phyloP scores from a whole-genome alignment of 805 yeast species.

The Scheffersomyces ergatensis region DNA sequence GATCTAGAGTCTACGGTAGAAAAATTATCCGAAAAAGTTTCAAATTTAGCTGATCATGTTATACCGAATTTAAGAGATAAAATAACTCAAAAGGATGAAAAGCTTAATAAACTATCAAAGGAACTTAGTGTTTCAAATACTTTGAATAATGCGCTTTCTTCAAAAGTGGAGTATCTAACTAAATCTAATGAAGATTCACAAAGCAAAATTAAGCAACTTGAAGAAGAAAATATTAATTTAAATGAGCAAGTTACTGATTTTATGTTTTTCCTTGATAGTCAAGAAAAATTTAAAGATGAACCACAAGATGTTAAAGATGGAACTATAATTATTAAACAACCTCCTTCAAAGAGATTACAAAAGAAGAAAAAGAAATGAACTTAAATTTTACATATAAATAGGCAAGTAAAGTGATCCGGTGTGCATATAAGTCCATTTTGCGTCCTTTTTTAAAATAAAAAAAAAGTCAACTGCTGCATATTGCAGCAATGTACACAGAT shows the following conservation, averaged over 20 bases:
- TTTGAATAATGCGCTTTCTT: conserved; percentile 37
- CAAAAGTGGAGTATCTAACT: conserved; percentile 34
- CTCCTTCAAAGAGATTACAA: conserved; percentile 13
- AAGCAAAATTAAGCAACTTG: conserved; percentile 20
- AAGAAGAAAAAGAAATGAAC: conserved; percentile 15
- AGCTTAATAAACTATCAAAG: conserved; percentile 22
- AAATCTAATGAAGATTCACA: conserved; percentile 24
- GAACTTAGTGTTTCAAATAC: conserved; percentile 31
- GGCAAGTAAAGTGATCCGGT: neutral
- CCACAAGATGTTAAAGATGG: conserved; percentile 75
- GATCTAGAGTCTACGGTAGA: conserved; percentile 29
- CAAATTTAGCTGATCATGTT: conserved; percentile 20
- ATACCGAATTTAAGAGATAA: conserved; percentile 34
- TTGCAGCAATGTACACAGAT: neutral
- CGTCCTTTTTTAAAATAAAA: too few relatives aligned
- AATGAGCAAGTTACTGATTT: conserved; percentile 69
- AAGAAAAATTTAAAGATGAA: conserved; percentile 68
- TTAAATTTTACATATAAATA: neutral
- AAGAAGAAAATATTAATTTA: conserved; percentile 45
- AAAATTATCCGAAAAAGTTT: conserved; percentile 21
- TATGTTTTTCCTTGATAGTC: conserved; percentile 77
- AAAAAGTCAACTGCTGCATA: neutral
- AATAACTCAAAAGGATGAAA: conserved; percentile 26
- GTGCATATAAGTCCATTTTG: neutral
- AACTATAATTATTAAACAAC: conserved; percentile 46